phyloP scores from a whole-genome alignment of 2,329 filamentous ascomycete species.

The Claviceps maximensis region DNA sequence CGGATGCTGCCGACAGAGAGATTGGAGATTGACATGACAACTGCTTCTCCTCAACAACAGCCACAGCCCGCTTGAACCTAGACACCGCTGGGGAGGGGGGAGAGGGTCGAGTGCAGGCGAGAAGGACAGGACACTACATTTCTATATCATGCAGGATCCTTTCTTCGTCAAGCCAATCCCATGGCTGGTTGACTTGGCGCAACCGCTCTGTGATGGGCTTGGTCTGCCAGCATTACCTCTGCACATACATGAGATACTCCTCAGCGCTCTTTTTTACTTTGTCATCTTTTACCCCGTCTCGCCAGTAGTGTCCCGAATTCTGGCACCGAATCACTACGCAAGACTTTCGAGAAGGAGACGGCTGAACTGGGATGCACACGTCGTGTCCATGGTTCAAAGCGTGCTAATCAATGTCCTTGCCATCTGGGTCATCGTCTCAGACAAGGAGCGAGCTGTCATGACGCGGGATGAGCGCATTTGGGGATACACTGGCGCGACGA shows the following conservation, averaged over 20 bases:
- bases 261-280: constrained; percentile 55
- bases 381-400: constrained; percentile 72
- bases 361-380: constrained; percentile 75
- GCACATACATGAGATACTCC: constrained; percentile 64
- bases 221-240: constrained; percentile 53
- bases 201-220: constrained; percentile 51
- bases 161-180: constrained; percentile 53
- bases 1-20: not conserved
- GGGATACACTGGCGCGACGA: constrained; percentile 61
- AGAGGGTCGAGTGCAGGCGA: not conserved
- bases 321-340: constrained; percentile 52
- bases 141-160: constrained; percentile 52
- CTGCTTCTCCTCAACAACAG: not conserved
- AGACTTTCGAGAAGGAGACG: constrained; percentile 48
- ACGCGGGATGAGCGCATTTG: constrained; percentile 56
- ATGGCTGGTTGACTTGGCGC: constrained; percentile 39
- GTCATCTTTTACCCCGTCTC: constrained; percentile 53
- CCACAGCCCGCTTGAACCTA: not conserved
- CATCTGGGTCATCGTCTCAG: constrained; percentile 57
- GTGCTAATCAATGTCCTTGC: constrained; percentile 57
- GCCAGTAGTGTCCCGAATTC: constrained; percentile 46
- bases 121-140: not conserved
- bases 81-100: too few species aligned
- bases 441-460: constrained; percentile 56
- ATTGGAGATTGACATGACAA: too few species aligned